Conservation (phyloP, 441 rosid genomes). For the Monsonia emarginata region DNA sequence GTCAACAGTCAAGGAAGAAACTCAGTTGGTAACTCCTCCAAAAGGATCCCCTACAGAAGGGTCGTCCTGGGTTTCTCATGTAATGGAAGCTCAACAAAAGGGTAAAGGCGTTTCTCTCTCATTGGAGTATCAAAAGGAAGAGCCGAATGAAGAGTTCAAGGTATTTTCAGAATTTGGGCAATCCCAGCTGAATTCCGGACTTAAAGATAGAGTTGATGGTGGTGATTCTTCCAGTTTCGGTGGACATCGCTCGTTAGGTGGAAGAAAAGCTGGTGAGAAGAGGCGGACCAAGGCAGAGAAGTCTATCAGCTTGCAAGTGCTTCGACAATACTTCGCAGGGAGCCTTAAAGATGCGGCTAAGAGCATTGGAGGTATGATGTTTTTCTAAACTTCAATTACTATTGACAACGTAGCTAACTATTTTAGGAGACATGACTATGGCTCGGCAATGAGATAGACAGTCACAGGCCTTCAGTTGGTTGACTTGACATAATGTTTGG, state of each 20-base stretch:
- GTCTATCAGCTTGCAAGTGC: constrained; percentile 60
- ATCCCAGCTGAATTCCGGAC: constrained; percentile 26
- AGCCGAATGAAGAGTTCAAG: constrained; percentile 50
- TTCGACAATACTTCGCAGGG: constrained; percentile 67
- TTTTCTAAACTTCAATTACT: no score
- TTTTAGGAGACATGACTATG: background rate
- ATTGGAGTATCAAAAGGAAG: constrained; percentile 50
- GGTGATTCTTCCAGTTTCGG: constrained; percentile 25
- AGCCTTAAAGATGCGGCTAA: constrained; percentile 91
- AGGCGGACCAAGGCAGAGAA: constrained; percentile 59
- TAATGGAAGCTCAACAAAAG: constrained; percentile 40
- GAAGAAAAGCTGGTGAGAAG: constrained; percentile 40
- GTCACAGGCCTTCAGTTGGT: no score
- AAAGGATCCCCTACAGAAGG: constrained; percentile 32
- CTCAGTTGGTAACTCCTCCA: constrained; percentile 18
- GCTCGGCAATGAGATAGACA: background rate
- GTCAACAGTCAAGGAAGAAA: constrained; percentile 28
- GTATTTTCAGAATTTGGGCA: constrained; percentile 28
- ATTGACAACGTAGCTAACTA: no score
- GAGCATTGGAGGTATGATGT: constrained; percentile 59
- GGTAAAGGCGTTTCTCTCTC: constrained; percentile 42
- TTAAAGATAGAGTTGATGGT: constrained; percentile 14
- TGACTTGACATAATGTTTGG: no score
- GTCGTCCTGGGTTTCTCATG: constrained; percentile 42
- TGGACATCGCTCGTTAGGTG: constrained; percentile 20